Evolutionary conservation across 768 basidiomycete species (phyloP), one percentile per base, ranked within the genome.

Genomic region (Tylopilus balloui): DNA sequence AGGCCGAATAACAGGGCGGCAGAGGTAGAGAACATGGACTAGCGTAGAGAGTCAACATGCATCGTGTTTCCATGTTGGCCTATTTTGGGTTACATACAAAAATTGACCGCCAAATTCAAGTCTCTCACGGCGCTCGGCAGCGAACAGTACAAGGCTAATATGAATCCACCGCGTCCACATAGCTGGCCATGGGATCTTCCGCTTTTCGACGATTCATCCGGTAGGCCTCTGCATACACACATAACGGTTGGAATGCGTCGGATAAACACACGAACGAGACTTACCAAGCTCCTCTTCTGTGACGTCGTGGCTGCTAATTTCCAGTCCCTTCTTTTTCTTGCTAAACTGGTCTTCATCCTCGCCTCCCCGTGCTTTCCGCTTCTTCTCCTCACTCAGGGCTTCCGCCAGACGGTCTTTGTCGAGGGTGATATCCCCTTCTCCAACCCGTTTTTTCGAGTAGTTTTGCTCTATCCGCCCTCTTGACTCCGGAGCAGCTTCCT

Each of bases 171-270:
- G 66, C 56, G 65, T 92, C 92, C 43, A 90, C 77, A 64, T 93
- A 92, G 65, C 88, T 90, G 34, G 88, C 88, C 92, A 96, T 96
- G 4, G 92, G 92, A 67, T 96, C 92, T 50, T 92, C 89, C 41
- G 76, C 72, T 1, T 80, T 77, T 44, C 80, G 79, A 55, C 77
- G 78, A 24, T 66, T 76, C 79, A 92, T 84, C 50, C 92, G 79
- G 68, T 94, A 96, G n/a, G 88, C 89, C 85, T 96, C 92, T 90
- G 73, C 53, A 65, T 38, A 21, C 21, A 51, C 12, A 46, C 41
- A 27, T 23, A 13, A 24, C 49, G 42, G 59, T 63, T 32, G 45
- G 31, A 44, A 45, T 27, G 23, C 50, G 4, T 21, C 23, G 3
- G 31, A 39, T 21, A 43, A 45, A 50, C 47, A 25, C 34, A 28